Percentiles rank a stretch among this genome's conserved stretches.
Conservation (phyloP, 2,329 filamentous ascomycete species). For the Albifimbria verrucaria region DNA sequence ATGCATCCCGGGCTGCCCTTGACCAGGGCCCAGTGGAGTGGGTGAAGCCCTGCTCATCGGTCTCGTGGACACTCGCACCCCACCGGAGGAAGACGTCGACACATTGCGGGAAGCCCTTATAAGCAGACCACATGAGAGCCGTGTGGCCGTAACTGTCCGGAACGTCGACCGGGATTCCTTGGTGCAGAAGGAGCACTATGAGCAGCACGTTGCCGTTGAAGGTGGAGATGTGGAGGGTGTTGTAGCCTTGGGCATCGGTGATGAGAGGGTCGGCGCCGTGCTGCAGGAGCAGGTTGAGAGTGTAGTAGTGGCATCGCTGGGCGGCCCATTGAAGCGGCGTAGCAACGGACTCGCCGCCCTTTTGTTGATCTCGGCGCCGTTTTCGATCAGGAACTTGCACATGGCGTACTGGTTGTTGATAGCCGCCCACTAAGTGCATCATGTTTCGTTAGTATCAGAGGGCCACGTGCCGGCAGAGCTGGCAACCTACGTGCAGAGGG, state of each 20-base stretch:
- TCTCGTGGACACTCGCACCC: constrained; percentile 89
- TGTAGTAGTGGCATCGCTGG: constrained; percentile 94
- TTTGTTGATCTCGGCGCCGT: constrained; percentile 90
- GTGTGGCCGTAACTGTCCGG: constrained; percentile 89
- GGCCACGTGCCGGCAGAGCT: background rate
- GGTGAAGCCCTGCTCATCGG: constrained; percentile 93
- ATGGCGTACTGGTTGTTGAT: constrained; percentile 99
- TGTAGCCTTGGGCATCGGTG: constrained; percentile 94
- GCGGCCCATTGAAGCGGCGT: constrained; percentile 97
- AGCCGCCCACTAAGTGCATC: constrained; percentile 76
- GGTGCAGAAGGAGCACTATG: constrained; percentile 84
- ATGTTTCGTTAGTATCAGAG: constrained; percentile 7
- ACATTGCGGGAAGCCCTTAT: constrained; percentile 91
- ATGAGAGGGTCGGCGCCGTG: constrained; percentile 90
- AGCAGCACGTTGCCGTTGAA: constrained; percentile 95
- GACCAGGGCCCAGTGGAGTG: constrained; percentile 93
- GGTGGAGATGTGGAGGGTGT: constrained; percentile 93
- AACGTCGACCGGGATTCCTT: constrained; percentile 92
- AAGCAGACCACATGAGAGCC: constrained; percentile 96
- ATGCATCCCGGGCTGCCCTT: constrained; percentile 88
- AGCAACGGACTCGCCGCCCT: constrained; percentile 91
- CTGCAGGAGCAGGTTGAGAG: constrained; percentile 87
- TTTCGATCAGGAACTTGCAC: constrained; percentile 87
- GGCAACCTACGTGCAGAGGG: constrained; percentile 74
- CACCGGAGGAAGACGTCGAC: constrained; percentile 91